phyloP scores from a whole-genome alignment of 306 rosid species.

The Boehmeria nivea region DNA sequence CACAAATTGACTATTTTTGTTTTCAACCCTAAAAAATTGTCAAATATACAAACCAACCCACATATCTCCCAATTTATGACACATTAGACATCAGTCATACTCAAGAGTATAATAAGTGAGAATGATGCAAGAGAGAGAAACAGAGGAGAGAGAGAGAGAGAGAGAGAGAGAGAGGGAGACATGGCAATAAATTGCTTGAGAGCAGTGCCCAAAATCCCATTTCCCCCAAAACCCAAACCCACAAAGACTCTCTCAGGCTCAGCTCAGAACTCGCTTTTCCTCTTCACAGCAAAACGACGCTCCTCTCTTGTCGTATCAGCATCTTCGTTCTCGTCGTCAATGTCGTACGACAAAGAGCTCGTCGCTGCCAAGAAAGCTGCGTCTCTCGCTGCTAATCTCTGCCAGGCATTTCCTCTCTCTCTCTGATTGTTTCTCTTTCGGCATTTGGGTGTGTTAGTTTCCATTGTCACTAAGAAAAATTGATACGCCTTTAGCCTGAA shows the following conservation, averaged over 20 bases:
- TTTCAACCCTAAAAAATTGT: too few relatives aligned
- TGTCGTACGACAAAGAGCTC: constrained; percentile 86
- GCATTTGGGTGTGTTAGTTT: too few relatives aligned
- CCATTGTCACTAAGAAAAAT: too few relatives aligned
- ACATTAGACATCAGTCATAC: too few relatives aligned
- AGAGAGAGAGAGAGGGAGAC: neutral
- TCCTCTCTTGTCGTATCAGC: constrained; percentile 19
- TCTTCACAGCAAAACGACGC: constrained; percentile 6
- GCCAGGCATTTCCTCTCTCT: constrained; percentile 49
- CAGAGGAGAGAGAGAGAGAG: too few relatives aligned
- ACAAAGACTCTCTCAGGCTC: neutral
- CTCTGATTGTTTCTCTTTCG: neutral
- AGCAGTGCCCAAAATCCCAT: constrained; percentile 21
- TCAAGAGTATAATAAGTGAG: too few relatives aligned
- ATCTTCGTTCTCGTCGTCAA: constrained; percentile 32
- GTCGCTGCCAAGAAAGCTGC: constrained; percentile 88
- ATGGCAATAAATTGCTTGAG: constrained; percentile 27
- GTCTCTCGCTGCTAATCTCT: constrained; percentile 77
- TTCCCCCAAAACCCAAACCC: constrained; percentile 20
- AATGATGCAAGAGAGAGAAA: too few relatives aligned
- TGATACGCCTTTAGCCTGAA: too few relatives aligned
- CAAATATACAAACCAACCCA: too few relatives aligned
- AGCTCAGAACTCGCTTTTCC: neutral
- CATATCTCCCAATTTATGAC: too few relatives aligned
- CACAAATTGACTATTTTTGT: too few relatives aligned